Conservation (phyloP, 2,329 filamentous ascomycete species). For the Cordyceps fumosorosea region DNA sequence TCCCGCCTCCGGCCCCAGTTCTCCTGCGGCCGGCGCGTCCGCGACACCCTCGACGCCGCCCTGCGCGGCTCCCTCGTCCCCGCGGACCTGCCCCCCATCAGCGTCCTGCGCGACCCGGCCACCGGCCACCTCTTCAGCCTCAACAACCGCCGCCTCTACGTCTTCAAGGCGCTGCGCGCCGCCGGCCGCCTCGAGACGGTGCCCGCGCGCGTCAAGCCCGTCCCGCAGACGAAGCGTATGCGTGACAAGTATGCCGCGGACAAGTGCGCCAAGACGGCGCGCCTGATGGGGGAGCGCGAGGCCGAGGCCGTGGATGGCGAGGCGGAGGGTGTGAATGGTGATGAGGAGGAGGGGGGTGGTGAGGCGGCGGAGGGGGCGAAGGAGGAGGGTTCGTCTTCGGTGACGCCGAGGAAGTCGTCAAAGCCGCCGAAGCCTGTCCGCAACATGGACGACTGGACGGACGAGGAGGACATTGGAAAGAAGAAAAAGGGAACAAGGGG, state of each 20-base stretch:
- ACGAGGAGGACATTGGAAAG: conserved; percentile 7
- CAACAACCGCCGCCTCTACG: conserved; percentile 14
- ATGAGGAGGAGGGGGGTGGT: not conserved
- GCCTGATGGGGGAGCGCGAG: conserved; percentile 12
- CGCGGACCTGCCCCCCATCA: conserved; percentile 13
- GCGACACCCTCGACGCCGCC: conserved; percentile 11
- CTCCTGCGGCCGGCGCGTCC: conserved; percentile 13
- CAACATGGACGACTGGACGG: conserved; percentile 9
- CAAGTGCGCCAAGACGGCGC: conserved; percentile 10
- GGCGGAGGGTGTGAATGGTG: not conserved
- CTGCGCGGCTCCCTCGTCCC: not conserved
- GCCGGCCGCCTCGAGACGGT: not conserved
- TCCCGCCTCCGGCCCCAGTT: conserved; percentile 13
- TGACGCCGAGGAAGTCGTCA: not conserved
- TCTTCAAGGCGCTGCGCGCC: conserved; percentile 11
- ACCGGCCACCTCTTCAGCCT: conserved; percentile 14
- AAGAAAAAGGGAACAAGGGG: conserved; percentile 1
- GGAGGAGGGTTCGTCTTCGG: not conserved
- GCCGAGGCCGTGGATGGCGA: not conserved
- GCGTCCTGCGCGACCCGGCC: conserved; percentile 10
- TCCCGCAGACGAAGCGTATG: conserved; percentile 14
- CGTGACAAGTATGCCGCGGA: conserved; percentile 12
- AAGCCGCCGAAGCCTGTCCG: not conserved
- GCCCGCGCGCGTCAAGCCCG: conserved; percentile 6
- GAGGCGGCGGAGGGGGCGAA: not conserved